These are phyloP conservation scores for Sporothrix schenckii DNA, from an alignment of 2,329 filamentous ascomycete genomes.

Conservation along the genomic window DNA sequence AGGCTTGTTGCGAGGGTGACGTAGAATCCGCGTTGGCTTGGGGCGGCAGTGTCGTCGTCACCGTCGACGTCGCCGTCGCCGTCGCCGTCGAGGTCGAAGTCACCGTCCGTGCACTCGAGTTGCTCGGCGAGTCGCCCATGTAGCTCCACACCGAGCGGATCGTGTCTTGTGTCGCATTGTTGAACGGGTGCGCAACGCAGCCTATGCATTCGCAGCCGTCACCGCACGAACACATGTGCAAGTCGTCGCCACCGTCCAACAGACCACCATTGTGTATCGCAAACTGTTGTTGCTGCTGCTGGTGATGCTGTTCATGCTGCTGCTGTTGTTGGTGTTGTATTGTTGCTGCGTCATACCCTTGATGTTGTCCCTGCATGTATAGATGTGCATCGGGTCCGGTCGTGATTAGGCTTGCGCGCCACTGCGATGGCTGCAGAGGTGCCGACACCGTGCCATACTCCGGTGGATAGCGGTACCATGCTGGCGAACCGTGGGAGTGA, in stretches of 20 bases:
- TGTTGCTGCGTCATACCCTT: not conserved
- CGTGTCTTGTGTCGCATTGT: conserved; percentile 36
- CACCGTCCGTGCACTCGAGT: not conserved
- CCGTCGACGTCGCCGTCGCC: not conserved
- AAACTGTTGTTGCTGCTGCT: not conserved
- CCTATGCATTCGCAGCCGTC: conserved; percentile 38
- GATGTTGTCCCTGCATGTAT: not conserved
- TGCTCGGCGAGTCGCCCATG: conserved; percentile 32
- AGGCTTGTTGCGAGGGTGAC: conserved; percentile 45
- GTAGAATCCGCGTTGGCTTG: not conserved
- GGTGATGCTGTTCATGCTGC: not conserved
- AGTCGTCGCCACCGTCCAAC: conserved; percentile 20
- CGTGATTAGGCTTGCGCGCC: conserved; percentile 33
- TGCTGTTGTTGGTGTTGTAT: not conserved
- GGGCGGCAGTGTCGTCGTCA: conserved; percentile 5
- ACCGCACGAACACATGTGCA: conserved; percentile 38
- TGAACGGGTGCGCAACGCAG: conserved; percentile 38
- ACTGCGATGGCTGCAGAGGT: conserved; percentile 37
- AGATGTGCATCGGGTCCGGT: not conserved
- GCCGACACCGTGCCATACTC: conserved; percentile 36
- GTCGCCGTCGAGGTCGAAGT: not conserved
- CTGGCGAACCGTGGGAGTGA: conserved; percentile 25
- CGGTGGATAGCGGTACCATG: conserved; percentile 35
- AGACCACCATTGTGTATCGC: not conserved
- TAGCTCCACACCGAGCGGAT: conserved; percentile 36